Conservation (phyloP, 345 rosid species). For the Dipteronia dyeriana region DNA sequence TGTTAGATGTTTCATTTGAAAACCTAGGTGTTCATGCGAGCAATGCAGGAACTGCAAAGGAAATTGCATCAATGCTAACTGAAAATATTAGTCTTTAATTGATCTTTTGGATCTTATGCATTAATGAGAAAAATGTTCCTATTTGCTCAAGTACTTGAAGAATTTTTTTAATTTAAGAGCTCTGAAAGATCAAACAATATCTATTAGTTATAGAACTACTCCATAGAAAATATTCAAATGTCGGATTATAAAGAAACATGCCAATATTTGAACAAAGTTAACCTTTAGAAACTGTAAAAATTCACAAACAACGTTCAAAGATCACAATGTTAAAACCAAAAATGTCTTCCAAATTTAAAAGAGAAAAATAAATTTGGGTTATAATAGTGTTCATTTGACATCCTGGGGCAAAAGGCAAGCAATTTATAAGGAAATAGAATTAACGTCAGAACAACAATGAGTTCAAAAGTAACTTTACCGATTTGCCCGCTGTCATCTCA, state of each 20-base stretch:
- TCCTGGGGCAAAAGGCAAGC: background rate
- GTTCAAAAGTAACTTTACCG: constrained; percentile 40
- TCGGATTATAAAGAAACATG: background rate
- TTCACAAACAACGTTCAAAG: background rate
- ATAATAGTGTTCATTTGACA: background rate
- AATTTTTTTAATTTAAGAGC: background rate
- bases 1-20: background rate
- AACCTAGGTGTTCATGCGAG: background rate
- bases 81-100: background rate
- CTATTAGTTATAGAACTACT: too few relatives aligned
- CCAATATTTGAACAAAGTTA: background rate
- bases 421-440: constrained; percentile 2
- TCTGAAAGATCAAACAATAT: background rate
- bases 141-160: background rate
- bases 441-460: constrained; percentile 6
- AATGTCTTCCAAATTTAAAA: background rate
- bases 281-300: background rate
- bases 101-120: background rate
- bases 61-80: background rate
- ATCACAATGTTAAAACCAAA: background rate
- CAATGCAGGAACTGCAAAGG: background rate
- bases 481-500: constrained; percentile 39
- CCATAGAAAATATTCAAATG: background rate
- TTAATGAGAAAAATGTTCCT: background rate
- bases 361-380: background rate